Base-by-base conservation (phyloP, 441 rosid genomes). In the Euphorbia schlechtendalii region DNA sequence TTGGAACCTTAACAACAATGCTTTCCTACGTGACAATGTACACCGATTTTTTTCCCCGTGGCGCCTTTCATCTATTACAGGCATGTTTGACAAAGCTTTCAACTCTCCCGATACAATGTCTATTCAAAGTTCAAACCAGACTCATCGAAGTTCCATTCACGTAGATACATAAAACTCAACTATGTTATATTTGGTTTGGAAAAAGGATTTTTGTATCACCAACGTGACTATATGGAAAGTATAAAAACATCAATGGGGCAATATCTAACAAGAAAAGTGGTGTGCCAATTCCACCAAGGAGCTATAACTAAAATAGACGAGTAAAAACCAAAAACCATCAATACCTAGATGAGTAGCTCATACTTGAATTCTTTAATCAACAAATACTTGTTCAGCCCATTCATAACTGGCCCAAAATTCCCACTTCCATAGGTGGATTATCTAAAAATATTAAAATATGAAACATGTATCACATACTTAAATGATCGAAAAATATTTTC, bases 1-100 rank as follows among this genome's bases (percentile, higher is more conserved):
- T 90, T 64, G 90, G 89, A 0, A 97, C 83, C 82, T 82, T 85
- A 43, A 87, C 89, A 74, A 92, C 99, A 74, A 93, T 95, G 69
- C 84, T 67, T 67, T 20, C 75, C 75, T 8, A 73, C 69, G 17
- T 78, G 79, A 61, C 79, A 80, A 59, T 71, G 71, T 20, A 71
- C 76, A 20, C 64, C 46, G 27, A 78, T 76, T 53, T 64, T 76
- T 56, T 73, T 63, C 55, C 82, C 82, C 78, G 66, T 46, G 63
- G 21, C 63, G 22, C 71, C 70, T 69, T 53, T 72, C 79, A 11
- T 81, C 73, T 36, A 71, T 55, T 55, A 81, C 54, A 8, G 81
- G 81, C 81, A 78, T 81, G 64, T 76, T 81, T 36, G 85, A 79
- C 54, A 81, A 38, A 41, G 80, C 78, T 27, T 64, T 71, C 65